Conservation (phyloP, 495 filamentous ascomycete species). For the Aspergillus egyptiacus region DNA sequence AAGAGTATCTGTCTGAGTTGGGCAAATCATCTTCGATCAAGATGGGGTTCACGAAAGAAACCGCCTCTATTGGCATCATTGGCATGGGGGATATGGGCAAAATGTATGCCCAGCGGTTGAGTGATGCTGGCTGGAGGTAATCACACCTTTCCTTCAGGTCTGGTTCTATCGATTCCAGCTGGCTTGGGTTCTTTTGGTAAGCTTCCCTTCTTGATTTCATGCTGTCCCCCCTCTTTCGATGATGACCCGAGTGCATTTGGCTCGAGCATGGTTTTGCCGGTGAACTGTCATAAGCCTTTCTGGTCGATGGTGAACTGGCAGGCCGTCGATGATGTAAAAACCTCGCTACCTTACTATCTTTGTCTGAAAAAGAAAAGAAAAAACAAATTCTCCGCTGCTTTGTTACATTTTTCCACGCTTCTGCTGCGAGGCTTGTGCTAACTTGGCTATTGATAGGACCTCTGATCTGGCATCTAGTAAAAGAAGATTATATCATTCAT, state of each 20-base stretch:
- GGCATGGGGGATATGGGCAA: constrained; percentile 99
- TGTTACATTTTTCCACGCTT: not conserved
- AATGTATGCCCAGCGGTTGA: constrained; percentile 91
- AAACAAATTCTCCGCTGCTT: constrained; percentile 4
- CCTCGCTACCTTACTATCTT: constrained; percentile 91
- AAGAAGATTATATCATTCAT: constrained; percentile 7
- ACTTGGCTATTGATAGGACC: constrained; percentile 11
- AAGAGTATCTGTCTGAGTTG: not conserved
- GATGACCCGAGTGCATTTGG: constrained; percentile 99
- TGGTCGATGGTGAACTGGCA: constrained; percentile 40
- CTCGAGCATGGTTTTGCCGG: constrained; percentile 77
- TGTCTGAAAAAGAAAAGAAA: no score
- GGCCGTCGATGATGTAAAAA: constrained; percentile 88
- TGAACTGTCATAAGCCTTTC: constrained; percentile 40
- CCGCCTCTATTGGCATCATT: constrained; percentile 80
- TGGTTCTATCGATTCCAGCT: not conserved
- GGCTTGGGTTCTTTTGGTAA: not conserved
- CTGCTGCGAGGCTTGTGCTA: constrained; percentile 6
- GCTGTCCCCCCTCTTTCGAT: constrained; percentile 41
- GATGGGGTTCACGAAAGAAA: constrained; percentile 50
- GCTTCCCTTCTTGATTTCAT: constrained; percentile 13
- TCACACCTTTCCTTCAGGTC: constrained; percentile 14
- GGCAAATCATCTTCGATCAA: constrained; percentile 15
- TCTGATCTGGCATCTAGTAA: not conserved
- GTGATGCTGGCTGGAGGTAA: constrained; percentile 94